A percentile compares a stretch with the other conserved stretches of the same genome.
Conservation (phyloP, 768 basidiomycete species). For the Rhizopogon vesiculosus region DNA sequence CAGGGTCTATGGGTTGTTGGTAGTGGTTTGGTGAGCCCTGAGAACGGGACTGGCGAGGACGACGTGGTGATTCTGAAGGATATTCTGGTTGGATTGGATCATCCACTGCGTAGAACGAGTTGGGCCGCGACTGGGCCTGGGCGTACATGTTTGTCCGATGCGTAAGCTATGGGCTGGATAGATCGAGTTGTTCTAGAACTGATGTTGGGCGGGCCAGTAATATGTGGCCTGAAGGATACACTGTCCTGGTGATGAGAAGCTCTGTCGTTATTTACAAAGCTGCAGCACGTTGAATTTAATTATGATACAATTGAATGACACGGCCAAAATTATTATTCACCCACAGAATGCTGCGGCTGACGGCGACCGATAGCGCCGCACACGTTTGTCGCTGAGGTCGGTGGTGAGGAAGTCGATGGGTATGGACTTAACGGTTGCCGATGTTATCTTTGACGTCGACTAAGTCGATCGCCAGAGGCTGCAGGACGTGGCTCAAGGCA, state of each 20-base stretch:
- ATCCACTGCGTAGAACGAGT: slow-evolving; percentile 30
- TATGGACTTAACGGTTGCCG: background rate
- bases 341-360: background rate
- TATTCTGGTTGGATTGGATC: slow-evolving; percentile 6
- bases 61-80: slow-evolving; percentile 6
- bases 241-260: background rate
- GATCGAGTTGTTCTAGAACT: background rate
- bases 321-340: background rate
- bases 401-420: background rate
- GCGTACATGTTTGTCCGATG: slow-evolving; percentile 19
- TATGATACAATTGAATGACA: background rate
- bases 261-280: background rate
- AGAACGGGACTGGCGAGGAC: slow-evolving; percentile 15
- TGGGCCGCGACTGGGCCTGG: slow-evolving; percentile 29
- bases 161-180: background rate
- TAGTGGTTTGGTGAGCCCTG: slow-evolving; percentile 14
- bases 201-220: background rate
- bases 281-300: background rate
- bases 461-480: background rate
- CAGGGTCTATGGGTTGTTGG: slow-evolving; percentile 24
- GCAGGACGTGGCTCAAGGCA: background rate
- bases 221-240: background rate
- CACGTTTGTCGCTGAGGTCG: background rate
- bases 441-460: background rate
- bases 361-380: background rate